These are phyloP conservation scores for Plantago elongata DNA, from an alignment of 257 asterid genomes.

Conservation along the genomic window DNA sequence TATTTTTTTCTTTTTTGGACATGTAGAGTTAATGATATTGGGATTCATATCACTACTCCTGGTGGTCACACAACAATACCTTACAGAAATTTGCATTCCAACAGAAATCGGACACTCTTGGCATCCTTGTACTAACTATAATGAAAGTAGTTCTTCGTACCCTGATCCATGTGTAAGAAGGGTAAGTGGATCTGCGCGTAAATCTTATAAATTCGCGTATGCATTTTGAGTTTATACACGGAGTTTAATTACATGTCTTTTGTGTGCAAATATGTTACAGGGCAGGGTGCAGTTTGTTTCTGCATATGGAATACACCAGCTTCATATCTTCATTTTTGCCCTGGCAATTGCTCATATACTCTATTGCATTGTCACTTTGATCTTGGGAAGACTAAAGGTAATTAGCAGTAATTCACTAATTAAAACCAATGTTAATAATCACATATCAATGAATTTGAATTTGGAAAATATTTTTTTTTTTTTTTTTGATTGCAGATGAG, in stretches of 20 bases:
- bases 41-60: constrained; percentile 72
- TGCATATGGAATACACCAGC: constrained; percentile 67
- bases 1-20: background rate
- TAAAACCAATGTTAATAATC: background rate
- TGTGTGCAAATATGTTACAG: constrained; percentile 28
- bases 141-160: constrained; percentile 15
- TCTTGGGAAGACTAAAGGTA: constrained; percentile 61
- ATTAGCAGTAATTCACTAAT: background rate
- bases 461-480: too few species aligned
- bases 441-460: too few species aligned
- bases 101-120: constrained; percentile 45
- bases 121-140: constrained; percentile 64
- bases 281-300: constrained; percentile 59
- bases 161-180: constrained; percentile 29
- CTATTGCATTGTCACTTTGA: constrained; percentile 49
- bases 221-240: background rate
- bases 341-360: constrained; percentile 52
- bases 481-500: constrained; percentile 72
- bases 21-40: constrained; percentile 70
- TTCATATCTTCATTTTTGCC: constrained; percentile 67
- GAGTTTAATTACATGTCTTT: background rate
- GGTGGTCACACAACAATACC: constrained; percentile 36
- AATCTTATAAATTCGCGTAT: background rate
- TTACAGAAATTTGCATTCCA: constrained; percentile 53
- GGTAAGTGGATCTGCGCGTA: constrained; percentile 21